Base-by-base conservation (phyloP, 2,329 filamentous ascomycete species). In the Clonostachys sp. region DNA sequence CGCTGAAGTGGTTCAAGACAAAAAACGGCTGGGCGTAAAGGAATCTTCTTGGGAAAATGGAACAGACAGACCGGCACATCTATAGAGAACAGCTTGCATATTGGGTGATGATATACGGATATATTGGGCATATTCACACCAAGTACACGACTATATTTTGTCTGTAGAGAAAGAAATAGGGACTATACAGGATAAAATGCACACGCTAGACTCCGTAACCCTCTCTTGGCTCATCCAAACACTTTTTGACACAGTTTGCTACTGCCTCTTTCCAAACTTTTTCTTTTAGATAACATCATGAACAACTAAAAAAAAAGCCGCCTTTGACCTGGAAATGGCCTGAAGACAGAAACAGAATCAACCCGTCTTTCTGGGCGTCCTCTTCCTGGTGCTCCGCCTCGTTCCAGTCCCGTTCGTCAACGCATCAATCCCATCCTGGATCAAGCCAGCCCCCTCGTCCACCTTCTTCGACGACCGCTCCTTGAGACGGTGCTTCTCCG, bases 401-500 rank as follows among this genome's bases (percentile, higher is more conserved):
- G 52, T 56, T 9, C 57, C 62, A 35, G 60, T 49, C 5, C 58
- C 53, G 6, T 59, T 54, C 13, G 42, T 24, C 47, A 64, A 46
- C 34, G 57, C 58, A 33, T 59, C 57, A 9, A 71, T 42, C 1
- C 68, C 64, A 6, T 61, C 55, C 50, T 63, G 63, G 6, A 71
- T 45, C 34, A 61, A 54, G 2, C 59, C 55, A 42, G 63, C 58
- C 1, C 68, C 67, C 40, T 61, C 52, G 5, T 56, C 54, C 38
- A 62, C 55, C 34, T 67, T 70, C 4, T 58, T 55, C 2, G 61
- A 58, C 12, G 67, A 63, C 14, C 65, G 57, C 47, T 70, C 72
- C 56, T 74, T 71, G 13, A 81, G 62, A 24, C 72, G 61, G 56
- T 80, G 78, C 62, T 81, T 83, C 35, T 78, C 74, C 6, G 76